Base-by-base conservation (phyloP, 2,329 filamentous ascomycete species). In the Xylariaceae sp. region DNA sequence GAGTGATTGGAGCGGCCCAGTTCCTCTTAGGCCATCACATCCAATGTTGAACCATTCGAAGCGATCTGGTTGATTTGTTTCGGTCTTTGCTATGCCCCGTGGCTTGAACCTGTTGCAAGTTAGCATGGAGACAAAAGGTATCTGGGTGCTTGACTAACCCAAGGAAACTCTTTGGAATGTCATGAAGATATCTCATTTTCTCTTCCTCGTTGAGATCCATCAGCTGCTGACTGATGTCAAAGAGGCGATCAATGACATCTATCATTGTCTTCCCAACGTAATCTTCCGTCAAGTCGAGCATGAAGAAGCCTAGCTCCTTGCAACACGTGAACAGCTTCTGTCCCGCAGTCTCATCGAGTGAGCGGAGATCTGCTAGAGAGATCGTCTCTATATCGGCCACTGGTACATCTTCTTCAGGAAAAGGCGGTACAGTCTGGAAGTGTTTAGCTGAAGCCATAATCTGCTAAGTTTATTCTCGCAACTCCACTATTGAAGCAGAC, bases 41-140 rank as follows among this genome's bases (percentile, higher is more conserved):
- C 59, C 63, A 12, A 69, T 46, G 45, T 59, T 63, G 53, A 66
- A 67, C 42, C 65, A 60, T 28, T 69, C 61, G 41, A 63, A 66
- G n/a, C 57, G 60, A 47, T 67, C 64, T 17, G 60, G 52, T 45
- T 60, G 55, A 19, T 56, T 54, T 5, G 58, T 61, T 42, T 66
- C 63, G 6, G 50, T 58, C 47, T 54, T 60, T 13, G 47, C 50
- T 13, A 48, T 17, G 16, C 55, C 55, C 7, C 48, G 54, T 17
- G 56, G 47, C 42, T 62, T 60, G 42, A 54, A 60, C 4, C 51
- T 61, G 38, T n/a, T 31, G 38, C 47, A 46, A 38, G 55, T 47
- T 3, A 57, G 13, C 10, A 16, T 38, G 16, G 16, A 16, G 4
- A 10, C 34, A 5, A 16, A 16, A 5, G 34, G 4, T 4, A 5